Evolutionary conservation across 2,329 filamentous ascomycete genomes (phyloP).

Genomic region (Trichoderma sp.): DNA sequence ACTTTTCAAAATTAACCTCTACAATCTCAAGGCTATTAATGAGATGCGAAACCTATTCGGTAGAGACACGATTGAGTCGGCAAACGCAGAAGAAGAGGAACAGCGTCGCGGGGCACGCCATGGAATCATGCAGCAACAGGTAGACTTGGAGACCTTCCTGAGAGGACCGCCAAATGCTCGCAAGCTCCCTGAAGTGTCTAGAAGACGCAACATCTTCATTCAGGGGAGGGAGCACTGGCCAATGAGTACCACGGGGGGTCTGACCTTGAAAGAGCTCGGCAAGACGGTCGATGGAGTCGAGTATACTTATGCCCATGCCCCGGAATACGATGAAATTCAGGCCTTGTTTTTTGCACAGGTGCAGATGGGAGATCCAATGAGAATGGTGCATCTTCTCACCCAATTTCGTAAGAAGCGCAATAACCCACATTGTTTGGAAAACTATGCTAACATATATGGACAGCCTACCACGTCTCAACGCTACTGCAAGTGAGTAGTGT

Average conservation of each 20-base stretch:
- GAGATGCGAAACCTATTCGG: constrained; percentile 74
- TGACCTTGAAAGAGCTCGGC: constrained; percentile 69
- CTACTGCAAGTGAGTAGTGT: constrained; percentile 92
- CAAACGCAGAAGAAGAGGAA: constrained; percentile 47
- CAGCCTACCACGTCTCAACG: constrained; percentile 85
- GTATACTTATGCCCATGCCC: constrained; percentile 76
- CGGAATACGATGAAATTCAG: constrained; percentile 71
- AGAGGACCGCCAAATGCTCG: constrained; percentile 53
- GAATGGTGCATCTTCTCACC: constrained; percentile 70
- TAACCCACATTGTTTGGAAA: not conserved
- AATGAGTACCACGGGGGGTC: constrained; percentile 69
- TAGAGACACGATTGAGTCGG: constrained; percentile 55
- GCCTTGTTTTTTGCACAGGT: constrained; percentile 73
- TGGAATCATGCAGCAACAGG: constrained; percentile 42
- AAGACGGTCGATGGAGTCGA: constrained; percentile 51
- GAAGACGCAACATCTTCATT: constrained; percentile 78
- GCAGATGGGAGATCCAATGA: constrained; percentile 79
- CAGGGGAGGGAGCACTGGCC: constrained; percentile 89
- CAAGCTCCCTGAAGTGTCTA: constrained; percentile 66
- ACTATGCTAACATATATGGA: not conserved
- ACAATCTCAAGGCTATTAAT: constrained; percentile 79
- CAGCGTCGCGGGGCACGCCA: constrained; percentile 38
- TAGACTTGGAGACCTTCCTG: constrained; percentile 57
- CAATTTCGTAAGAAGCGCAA: constrained; percentile 34
- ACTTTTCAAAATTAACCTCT: constrained; percentile 54